A percentile compares a stretch with the other conserved stretches of the same genome.
phyloP scores from a whole-genome alignment of 2,329 filamentous ascomycete genomes.

The Microsporum audouinii region DNA sequence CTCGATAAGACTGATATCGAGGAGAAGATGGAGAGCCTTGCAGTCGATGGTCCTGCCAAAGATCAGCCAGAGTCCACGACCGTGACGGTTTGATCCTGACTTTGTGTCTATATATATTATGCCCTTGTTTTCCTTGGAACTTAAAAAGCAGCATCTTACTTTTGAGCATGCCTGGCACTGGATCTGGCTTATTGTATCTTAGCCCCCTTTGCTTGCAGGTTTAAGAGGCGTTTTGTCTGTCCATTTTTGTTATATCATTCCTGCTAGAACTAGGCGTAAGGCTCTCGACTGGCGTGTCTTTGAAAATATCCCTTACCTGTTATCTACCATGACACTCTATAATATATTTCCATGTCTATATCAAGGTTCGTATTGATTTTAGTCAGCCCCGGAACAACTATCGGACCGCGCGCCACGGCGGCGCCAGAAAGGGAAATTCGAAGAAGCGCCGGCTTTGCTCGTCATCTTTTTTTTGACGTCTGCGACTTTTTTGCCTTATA shows the following conservation, averaged over 20 bases:
- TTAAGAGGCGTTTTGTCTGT: not conserved
- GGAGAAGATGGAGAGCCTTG: constrained; percentile 16
- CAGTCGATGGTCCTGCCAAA: constrained; percentile 6
- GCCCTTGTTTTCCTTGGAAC: not conserved
- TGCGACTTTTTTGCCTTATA: not conserved
- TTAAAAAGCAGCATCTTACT: not conserved
- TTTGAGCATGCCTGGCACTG: not conserved
- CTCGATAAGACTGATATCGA: constrained; percentile 4
- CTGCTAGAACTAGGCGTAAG: not conserved
- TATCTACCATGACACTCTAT: not conserved
- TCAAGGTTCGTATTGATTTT: not conserved
- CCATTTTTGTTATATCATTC: not conserved
- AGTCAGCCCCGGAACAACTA: not conserved
- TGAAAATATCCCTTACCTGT: not conserved
- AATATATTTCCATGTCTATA: not conserved
- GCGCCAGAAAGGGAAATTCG: not conserved
- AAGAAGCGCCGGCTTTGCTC: not conserved
- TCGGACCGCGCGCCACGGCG: not conserved
- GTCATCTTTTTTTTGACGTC: not conserved
- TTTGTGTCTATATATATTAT: not conserved
- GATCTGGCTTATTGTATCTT: not conserved
- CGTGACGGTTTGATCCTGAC: not conserved
- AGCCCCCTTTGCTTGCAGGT: not conserved
- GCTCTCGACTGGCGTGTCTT: not conserved
- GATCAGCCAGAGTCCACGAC: not conserved